Percentiles rank a stretch among this genome's conserved stretches.
Conservation (phyloP, 1,139 yeast species). For the Chernovozyma sophiae-reginae region DNA sequence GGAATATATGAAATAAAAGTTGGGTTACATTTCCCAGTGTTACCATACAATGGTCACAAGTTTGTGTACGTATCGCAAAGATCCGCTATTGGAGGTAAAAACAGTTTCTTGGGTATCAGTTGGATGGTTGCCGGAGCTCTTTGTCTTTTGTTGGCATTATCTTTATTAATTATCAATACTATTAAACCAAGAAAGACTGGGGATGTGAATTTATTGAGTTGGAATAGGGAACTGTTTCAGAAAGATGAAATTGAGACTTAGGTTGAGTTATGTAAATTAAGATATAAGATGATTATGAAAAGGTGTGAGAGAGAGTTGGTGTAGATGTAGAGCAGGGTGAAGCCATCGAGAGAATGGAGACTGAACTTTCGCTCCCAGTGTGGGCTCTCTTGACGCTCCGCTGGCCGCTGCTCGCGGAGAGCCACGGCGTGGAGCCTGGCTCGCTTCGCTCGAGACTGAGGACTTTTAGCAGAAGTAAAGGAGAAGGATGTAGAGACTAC, state of each 20-base stretch:
- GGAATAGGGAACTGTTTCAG: constrained; percentile 51
- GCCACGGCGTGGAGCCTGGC: no score
- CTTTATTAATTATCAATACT: constrained; percentile 57
- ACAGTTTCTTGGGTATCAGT: constrained; percentile 78
- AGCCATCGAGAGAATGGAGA: no score
- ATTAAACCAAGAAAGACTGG: constrained; percentile 72
- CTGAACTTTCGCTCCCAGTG: no score
- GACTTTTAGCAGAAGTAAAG: no score
- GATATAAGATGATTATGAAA: no score
- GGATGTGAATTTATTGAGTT: constrained; percentile 64
- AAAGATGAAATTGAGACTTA: constrained; percentile 10
- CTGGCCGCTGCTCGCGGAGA: no score
- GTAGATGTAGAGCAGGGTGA: no score
- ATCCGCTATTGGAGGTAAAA: constrained; percentile 87
- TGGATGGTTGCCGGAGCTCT: constrained; percentile 94
- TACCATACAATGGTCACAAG: constrained; percentile 78
- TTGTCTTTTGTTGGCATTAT: constrained; percentile 59
- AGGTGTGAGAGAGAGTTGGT: no score
- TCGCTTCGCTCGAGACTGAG: no score
- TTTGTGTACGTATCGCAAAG: constrained; percentile 76
- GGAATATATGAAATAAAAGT: constrained; percentile 74
- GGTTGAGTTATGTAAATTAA: not conserved
- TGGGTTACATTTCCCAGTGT: constrained; percentile 87
- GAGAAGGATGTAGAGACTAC: no score
- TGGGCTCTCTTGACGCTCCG: no score